phyloP scores from a whole-genome alignment of 306 rosid species.

The Cucurbita moschata region DNA sequence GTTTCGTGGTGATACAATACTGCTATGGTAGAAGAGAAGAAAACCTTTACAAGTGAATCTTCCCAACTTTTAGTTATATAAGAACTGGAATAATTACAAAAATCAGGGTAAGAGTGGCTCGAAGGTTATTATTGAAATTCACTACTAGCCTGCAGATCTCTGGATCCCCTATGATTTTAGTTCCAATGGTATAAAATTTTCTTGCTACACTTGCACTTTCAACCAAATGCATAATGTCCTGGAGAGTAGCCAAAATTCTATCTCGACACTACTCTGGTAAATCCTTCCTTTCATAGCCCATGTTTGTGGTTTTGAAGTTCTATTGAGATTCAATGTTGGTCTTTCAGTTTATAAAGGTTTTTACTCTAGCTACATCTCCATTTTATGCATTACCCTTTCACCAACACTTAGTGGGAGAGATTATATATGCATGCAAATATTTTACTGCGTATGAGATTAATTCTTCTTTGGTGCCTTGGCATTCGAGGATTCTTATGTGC shows the following conservation, averaged over 20 bases:
- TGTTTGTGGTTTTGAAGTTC: not conserved
- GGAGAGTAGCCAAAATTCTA: not conserved
- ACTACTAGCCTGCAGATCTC: not conserved
- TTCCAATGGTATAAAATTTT: not conserved
- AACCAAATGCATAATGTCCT: not conserved
- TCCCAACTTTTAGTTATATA: not conserved
- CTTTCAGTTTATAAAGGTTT: not conserved
- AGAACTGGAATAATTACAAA: not conserved
- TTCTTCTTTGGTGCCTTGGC: not conserved
- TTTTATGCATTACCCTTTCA: not conserved
- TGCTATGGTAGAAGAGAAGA: not conserved
- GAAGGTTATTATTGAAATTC: not conserved
- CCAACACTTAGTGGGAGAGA: not conserved
- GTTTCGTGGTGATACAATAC: not conserved
- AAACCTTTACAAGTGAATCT: not conserved
- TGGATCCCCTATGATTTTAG: not conserved
- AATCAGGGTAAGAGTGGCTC: not conserved
- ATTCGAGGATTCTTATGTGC: not conserved
- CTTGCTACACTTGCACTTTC: not conserved
- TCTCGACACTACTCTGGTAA: not conserved
- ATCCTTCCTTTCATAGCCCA: not conserved
- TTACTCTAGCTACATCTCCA: not conserved
- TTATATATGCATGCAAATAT: not conserved
- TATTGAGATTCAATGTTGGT: not conserved
- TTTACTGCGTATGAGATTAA: not conserved